A percentile compares a stretch with the other conserved stretches of the same genome.
Conservation (phyloP, 2,329 filamentous ascomycete species). For the Diplodia sapinea region DNA sequence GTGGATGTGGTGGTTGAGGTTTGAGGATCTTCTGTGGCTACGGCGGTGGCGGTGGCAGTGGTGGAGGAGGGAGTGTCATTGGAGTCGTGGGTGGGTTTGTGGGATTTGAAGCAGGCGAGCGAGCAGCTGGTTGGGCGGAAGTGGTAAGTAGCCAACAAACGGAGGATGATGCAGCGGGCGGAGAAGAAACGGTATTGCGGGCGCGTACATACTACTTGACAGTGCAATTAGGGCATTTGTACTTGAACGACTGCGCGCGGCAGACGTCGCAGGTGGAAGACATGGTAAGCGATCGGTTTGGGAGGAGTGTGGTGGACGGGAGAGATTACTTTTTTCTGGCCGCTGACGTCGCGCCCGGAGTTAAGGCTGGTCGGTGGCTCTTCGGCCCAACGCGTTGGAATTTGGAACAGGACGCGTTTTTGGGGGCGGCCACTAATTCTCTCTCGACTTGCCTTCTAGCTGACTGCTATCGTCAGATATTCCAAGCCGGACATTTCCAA, state of each 20-base stretch:
- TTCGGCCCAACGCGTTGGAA: background rate
- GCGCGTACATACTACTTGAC: slow-evolving; percentile 7
- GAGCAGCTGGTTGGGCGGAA: slow-evolving; percentile 13
- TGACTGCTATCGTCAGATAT: too few species aligned
- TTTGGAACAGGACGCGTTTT: background rate
- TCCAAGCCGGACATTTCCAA: background rate
- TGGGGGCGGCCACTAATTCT: background rate
- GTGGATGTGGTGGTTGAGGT: background rate
- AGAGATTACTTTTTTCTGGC: slow-evolving; percentile 8
- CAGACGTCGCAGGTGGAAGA: slow-evolving; percentile 21
- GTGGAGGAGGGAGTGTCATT: background rate
- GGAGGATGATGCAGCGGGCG: too few species aligned
- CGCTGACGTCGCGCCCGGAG: slow-evolving; percentile 25
- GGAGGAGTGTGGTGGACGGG: background rate
- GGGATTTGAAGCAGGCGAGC: slow-evolving; percentile 28
- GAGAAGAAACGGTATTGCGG: background rate
- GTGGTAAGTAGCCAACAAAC: background rate
- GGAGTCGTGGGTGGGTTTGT: slow-evolving; percentile 24
- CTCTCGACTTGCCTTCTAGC: too few species aligned
- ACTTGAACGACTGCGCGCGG: slow-evolving; percentile 19
- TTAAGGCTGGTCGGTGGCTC: slow-evolving; percentile 6
- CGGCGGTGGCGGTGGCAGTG: background rate
- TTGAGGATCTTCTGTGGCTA: too few species aligned
- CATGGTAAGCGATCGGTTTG: background rate
- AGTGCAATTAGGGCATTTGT: slow-evolving; percentile 26